phyloP scores from a whole-genome alignment of 2,329 filamentous ascomycete species.

The Fusarium virguliforme region DNA sequence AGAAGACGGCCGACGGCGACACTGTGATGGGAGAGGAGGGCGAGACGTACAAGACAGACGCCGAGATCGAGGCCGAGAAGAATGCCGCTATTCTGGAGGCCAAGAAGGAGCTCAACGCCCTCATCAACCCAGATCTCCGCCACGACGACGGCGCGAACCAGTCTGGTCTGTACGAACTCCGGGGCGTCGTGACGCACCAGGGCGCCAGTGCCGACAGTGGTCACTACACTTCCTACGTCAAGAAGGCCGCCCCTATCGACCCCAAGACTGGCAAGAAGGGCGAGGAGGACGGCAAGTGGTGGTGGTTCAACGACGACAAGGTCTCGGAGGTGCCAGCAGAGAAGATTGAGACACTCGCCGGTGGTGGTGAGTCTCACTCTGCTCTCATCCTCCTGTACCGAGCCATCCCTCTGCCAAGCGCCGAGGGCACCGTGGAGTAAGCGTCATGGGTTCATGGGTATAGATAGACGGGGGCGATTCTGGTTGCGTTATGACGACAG shows the following conservation, averaged over 20 bases:
- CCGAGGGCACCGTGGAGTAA: conserved; percentile 63
- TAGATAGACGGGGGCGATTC: conserved; percentile 9
- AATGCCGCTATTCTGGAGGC: conserved; percentile 80
- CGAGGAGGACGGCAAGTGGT: conserved; percentile 95
- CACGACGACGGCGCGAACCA: conserved; percentile 90
- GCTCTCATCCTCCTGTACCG: conserved; percentile 86
- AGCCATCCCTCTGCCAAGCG: conserved; percentile 77
- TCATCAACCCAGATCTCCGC: conserved; percentile 82
- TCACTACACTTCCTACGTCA: conserved; percentile 98
- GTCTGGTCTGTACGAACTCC: conserved; percentile 94
- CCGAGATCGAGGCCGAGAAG: conserved; percentile 90
- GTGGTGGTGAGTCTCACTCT: conserved; percentile 90
- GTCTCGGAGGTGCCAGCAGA: conserved; percentile 92
- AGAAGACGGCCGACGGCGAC: conserved; percentile 72
- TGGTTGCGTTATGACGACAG: not conserved
- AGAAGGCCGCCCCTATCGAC: conserved; percentile 85
- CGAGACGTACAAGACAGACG: conserved; percentile 91
- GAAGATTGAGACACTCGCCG: conserved; percentile 90
- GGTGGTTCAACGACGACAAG: conserved; percentile 99
- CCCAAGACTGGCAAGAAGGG: conserved; percentile 82
- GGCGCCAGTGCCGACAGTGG: conserved; percentile 97
- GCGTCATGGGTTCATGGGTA: not conserved
- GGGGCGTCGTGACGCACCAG: conserved; percentile 95
- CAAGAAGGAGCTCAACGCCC: conserved; percentile 88
- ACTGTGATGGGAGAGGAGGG: conserved; percentile 74